Percentiles rank a stretch among this genome's conserved stretches.
phyloP scores from a whole-genome alignment of 805 yeast species.

The Kluyveromyces lactis region DNA sequence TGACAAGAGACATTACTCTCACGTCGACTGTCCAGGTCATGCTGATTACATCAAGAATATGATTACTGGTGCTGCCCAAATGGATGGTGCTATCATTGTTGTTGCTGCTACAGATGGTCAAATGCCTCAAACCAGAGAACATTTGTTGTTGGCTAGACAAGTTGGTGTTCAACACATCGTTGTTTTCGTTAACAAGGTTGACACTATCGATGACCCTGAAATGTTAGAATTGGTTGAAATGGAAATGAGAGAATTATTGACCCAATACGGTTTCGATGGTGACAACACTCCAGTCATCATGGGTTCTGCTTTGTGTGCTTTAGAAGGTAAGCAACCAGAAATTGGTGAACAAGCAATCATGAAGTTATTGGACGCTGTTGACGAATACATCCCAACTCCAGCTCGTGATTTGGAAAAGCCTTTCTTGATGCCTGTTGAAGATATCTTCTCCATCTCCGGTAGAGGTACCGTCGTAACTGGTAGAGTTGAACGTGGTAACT shows the following conservation, averaged over 20 bases:
- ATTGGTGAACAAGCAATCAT: constrained; percentile 81
- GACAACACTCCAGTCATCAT: constrained; percentile 95
- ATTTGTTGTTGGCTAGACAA: constrained; percentile 95
- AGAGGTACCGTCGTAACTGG: constrained; percentile 99
- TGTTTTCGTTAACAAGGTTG: constrained; percentile 97
- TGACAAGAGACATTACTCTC: constrained; percentile 90
- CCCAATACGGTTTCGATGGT: constrained; percentile 93
- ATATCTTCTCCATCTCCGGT: constrained; percentile 95
- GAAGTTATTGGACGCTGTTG: constrained; percentile 85
- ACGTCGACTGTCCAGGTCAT: constrained; percentile 98
- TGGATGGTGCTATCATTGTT: constrained; percentile 99
- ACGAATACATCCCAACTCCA: constrained; percentile 93
- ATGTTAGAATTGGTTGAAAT: constrained; percentile 98
- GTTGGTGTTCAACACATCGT: constrained; percentile 98
- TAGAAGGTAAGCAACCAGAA: constrained; percentile 81
- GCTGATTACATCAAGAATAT: constrained; percentile 97
- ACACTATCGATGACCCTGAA: constrained; percentile 96
- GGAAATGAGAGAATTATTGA: constrained; percentile 97
- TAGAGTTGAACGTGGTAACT: constrained; percentile 96
- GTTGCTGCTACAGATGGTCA: constrained; percentile 99
- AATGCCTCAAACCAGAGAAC: constrained; percentile 99
- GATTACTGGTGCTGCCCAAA: constrained; percentile 99
- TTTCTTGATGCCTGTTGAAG: constrained; percentile 95
- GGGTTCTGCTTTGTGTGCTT: constrained; percentile 98
- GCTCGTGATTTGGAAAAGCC: constrained; percentile 92